These are phyloP conservation scores for Xenosphaeropsis pyriputrescens DNA, from an alignment of 2,329 filamentous ascomycete genomes.

Conservation along the genomic window DNA sequence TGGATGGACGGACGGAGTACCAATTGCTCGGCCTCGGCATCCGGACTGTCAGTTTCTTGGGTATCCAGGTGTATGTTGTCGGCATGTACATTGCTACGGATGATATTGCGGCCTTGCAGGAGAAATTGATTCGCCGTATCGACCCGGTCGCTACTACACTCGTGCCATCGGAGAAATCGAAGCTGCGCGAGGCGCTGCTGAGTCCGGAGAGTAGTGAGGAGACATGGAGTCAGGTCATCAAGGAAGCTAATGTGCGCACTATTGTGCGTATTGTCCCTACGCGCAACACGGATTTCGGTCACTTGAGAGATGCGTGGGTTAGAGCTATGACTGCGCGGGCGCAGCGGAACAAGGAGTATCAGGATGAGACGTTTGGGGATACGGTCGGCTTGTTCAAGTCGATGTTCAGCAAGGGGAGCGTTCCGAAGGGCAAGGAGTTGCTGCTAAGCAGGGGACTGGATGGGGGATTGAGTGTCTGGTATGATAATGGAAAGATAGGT, in stretches of 20 bases:
- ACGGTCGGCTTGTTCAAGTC: slow-evolving; percentile 66
- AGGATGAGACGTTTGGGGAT: slow-evolving; percentile 62
- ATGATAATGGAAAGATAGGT: slow-evolving; percentile 36
- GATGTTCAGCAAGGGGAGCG: slow-evolving; percentile 67
- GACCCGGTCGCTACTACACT: slow-evolving; percentile 70
- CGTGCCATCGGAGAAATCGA: slow-evolving; percentile 66
- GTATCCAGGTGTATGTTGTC: slow-evolving; percentile 87
- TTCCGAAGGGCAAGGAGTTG: slow-evolving; percentile 69
- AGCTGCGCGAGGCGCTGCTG: slow-evolving; percentile 52
- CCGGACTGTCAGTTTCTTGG: slow-evolving; percentile 76
- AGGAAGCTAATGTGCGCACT: slow-evolving; percentile 53
- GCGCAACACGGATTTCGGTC: slow-evolving; percentile 87
- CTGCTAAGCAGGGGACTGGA: slow-evolving; percentile 51
- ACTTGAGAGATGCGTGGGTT: slow-evolving; percentile 84
- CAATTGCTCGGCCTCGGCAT: slow-evolving; percentile 80
- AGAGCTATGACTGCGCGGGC: slow-evolving; percentile 67
- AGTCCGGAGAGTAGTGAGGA: slow-evolving; percentile 55
- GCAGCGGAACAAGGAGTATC: slow-evolving; percentile 35
- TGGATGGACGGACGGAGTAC: slow-evolving; percentile 46
- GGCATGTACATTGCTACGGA: slow-evolving; percentile 80
- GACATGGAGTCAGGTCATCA: slow-evolving; percentile 61
- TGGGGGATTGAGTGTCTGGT: slow-evolving; percentile 55
- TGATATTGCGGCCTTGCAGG: slow-evolving; percentile 71
- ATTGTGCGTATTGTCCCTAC: slow-evolving; percentile 76
- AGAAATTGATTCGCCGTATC: slow-evolving; percentile 59